Evolutionary conservation across 768 basidiomycete genomes (phyloP), one percentile per base, ranked within the genome.

Genomic region (Boletus huronensis): DNA sequence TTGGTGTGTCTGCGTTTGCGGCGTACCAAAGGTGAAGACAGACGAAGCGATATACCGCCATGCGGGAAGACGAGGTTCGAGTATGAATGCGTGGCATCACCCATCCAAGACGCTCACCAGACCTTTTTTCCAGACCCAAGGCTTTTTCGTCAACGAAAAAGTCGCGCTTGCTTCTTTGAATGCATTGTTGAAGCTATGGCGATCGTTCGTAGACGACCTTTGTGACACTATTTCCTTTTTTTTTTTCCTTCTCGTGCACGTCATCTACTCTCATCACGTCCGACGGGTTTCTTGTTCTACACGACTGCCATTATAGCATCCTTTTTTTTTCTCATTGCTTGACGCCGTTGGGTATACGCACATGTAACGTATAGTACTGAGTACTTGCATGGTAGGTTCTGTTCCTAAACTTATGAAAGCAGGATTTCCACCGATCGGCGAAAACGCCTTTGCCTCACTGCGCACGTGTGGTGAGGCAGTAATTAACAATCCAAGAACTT

Each of bases 91-190:
- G 23, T 4, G 4, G 23, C 23, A 25, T 32, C 31, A 32, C 8
- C 31, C 13, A 32, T 9, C 4, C 47, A 53, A 21, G 56, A 17
- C n/a, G n/a, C n/a, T n/a, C n/a, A n/a, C n/a, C n/a, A n/a, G n/a
- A n/a, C n/a, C n/a, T n/a, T n/a, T n/a, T n/a, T n/a, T n/a, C n/a
- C n/a, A n/a, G n/a, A n/a, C n/a, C n/a, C n/a, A n/a, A n/a, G n/a
- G n/a, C 19, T 4, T 28, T 0, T 61, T 63, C n/a, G 42, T 55
- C 45, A 54, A 55, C 19, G 68, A 70, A 70, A 53, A 70, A 70
- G 57, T 55, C 65, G 14, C 57, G 52, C 23, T 45, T 67, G 42
- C 55, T 70, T 34, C 57, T 62, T 38, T 69, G 59, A 68, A 50
- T 11, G 49, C 6, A 21, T 42, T 5, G 45, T 14, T 16, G 14